Conservation (phyloP, 2,329 filamentous ascomycete species). For the Stromatinia cepivora region DNA sequence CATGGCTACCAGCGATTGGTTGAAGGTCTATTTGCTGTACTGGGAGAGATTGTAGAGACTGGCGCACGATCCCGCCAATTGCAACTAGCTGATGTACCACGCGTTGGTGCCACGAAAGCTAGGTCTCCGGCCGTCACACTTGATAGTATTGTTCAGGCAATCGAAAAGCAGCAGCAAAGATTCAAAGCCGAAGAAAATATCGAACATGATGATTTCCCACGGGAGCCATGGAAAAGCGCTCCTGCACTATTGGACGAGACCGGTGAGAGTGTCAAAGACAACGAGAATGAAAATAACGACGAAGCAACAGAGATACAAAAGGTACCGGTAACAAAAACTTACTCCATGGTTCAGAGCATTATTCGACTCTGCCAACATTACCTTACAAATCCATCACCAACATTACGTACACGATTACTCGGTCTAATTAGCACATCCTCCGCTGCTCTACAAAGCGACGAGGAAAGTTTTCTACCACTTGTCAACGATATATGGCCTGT, state of each 20-base stretch:
- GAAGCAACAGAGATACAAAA: constrained; percentile 51
- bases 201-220: constrained; percentile 36
- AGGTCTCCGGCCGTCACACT: constrained; percentile 43
- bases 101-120: constrained; percentile 48
- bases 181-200: constrained; percentile 19
- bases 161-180: constrained; percentile 51
- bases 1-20: constrained; percentile 89
- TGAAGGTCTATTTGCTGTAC: constrained; percentile 78
- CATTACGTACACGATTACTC: constrained; percentile 75
- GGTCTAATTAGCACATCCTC: constrained; percentile 72
- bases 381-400: constrained; percentile 79
- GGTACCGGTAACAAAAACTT: constrained; percentile 72
- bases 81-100: constrained; percentile 39
- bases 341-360: constrained; percentile 78
- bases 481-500: constrained; percentile 92
- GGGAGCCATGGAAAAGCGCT: constrained; percentile 42
- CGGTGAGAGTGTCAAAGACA: constrained; percentile 25
- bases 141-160: constrained; percentile 53
- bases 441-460: constrained; percentile 70
- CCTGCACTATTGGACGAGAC: constrained; percentile 42
- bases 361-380: constrained; percentile 85
- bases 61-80: constrained; percentile 62
- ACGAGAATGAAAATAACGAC: constrained; percentile 35
- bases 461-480: constrained; percentile 82
- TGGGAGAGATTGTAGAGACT: constrained; percentile 81